Conservation (phyloP, 805 yeast species). For the Lipomyces yamanashiensis region DNA sequence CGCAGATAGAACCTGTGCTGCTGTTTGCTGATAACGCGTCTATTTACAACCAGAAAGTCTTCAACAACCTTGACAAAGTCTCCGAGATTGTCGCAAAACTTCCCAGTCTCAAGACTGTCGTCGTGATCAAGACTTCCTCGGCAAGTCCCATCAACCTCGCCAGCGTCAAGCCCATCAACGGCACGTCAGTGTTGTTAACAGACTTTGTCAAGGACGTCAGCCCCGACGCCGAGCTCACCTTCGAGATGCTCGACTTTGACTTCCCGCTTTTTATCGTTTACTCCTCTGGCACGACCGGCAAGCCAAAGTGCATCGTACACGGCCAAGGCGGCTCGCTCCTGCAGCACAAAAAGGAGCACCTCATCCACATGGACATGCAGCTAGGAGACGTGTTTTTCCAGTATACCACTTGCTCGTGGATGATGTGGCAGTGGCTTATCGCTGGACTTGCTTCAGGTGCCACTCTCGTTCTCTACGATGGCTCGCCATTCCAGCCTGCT, state of each 20-base stretch:
- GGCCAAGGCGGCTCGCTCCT: conserved; percentile 39
- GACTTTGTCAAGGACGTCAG: conserved; percentile 15
- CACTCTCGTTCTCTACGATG: conserved; percentile 38
- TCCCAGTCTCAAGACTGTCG: conserved; percentile 25
- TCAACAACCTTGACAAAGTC: conserved; percentile 32
- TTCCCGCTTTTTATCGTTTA: conserved; percentile 38
- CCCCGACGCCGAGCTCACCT: conserved; percentile 18
- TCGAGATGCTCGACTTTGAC: conserved; percentile 38
- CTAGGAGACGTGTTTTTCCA: conserved; percentile 38
- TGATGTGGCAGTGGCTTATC: conserved; percentile 42
- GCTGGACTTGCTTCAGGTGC: conserved; percentile 40
- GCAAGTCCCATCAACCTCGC: conserved; percentile 17
- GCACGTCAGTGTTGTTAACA: neutral
- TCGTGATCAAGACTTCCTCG: conserved; percentile 20
- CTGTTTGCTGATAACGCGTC: conserved; percentile 37
- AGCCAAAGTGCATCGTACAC: conserved; percentile 39
- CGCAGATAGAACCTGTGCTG: conserved; percentile 37
- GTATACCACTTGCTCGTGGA: conserved; percentile 41
- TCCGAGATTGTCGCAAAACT: conserved; percentile 29
- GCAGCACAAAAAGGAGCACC: conserved; percentile 39
- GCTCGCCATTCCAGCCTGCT: conserved; percentile 38
- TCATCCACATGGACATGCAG: conserved; percentile 36
- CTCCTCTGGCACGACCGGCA: conserved; percentile 40
- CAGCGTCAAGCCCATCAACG: conserved; percentile 16
- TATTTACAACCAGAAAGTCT: conserved; percentile 35